These are phyloP conservation scores for Ustilago lituana DNA, from an alignment of 1,284 basidiomycete genomes.

Conservation along the genomic window DNA sequence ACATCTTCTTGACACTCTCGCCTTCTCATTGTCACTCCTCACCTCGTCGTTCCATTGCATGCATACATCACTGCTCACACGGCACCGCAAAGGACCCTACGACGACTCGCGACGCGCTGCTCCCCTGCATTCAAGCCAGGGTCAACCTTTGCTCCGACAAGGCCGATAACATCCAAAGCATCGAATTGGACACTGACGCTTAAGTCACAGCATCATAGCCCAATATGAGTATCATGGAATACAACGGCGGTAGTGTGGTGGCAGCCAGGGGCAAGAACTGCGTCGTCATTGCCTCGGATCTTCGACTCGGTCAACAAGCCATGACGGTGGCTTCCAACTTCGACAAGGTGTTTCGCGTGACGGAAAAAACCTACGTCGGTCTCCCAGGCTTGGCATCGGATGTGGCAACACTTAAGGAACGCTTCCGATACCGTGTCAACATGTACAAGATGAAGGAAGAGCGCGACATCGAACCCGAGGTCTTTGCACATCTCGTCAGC, in stretches of 20 bases:
- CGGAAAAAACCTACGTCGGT: conserved; percentile 90
- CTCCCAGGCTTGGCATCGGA: conserved; percentile 93
- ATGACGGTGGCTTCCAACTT: conserved; percentile 90
- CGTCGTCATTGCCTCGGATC: conserved; percentile 96
- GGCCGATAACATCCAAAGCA: neutral
- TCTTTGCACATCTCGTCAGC: conserved; percentile 93
- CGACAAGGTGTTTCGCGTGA: conserved; percentile 94
- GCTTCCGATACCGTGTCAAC: conserved; percentile 83
- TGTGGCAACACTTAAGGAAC: conserved; percentile 81
- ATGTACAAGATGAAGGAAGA: conserved; percentile 99
- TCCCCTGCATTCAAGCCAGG: no score
- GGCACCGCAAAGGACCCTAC: no score
- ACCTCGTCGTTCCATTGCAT: neutral
- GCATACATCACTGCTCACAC: no score
- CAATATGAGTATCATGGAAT: conserved; percentile 71
- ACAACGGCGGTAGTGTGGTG: conserved; percentile 95
- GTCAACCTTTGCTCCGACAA: no score
- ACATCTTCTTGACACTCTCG: conserved; percentile 12
- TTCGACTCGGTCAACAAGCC: conserved; percentile 89
- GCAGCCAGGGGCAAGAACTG: conserved; percentile 99
- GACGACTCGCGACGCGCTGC: no score
- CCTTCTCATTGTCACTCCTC: neutral
- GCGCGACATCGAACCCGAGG: conserved; percentile 93
- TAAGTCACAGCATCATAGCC: conserved; percentile 18
- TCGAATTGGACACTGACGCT: conserved; percentile 14